phyloP scores from a whole-genome alignment of 495 filamentous ascomycete genomes.

The Pseudevernia furfuracea region DNA sequence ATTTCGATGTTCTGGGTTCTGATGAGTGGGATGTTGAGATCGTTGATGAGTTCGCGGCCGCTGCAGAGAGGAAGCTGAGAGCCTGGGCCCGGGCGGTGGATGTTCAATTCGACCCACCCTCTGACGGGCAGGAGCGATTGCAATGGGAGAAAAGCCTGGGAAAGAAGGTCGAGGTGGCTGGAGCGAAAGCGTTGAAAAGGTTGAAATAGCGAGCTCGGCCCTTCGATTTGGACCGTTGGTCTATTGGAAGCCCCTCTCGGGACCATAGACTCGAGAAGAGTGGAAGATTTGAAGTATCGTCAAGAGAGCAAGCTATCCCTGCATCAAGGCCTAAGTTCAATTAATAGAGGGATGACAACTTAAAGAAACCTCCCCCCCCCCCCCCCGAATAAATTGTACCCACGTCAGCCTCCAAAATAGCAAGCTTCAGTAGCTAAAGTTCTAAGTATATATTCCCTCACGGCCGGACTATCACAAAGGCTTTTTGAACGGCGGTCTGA shows the following conservation, averaged over 20 bases:
- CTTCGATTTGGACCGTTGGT: neutral
- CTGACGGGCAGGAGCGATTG: neutral
- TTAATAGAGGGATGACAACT: too few species aligned
- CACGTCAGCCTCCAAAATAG: neutral
- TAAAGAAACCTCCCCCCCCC: too few species aligned
- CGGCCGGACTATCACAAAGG: neutral
- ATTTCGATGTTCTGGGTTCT: neutral
- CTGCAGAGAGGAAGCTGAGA: neutral
- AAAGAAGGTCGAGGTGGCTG: neutral
- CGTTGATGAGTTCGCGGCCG: neutral
- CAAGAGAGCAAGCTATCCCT: neutral
- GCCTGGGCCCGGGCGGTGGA: neutral
- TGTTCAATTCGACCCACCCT: neutral
- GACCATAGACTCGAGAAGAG: neutral
- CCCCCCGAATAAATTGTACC: too few species aligned
- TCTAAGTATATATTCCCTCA: neutral
- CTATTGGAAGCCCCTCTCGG: neutral
- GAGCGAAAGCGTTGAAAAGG: neutral
- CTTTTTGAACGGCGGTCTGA: constrained; percentile 16
- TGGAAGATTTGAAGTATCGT: neutral
- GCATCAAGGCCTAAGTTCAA: too few species aligned
- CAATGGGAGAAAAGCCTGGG: neutral
- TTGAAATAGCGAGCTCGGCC: neutral
- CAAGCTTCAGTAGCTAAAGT: neutral
- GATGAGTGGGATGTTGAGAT: neutral